These are phyloP conservation scores for Gossypium trilobum DNA, from an alignment of 441 rosid species.

Conservation along the genomic window DNA sequence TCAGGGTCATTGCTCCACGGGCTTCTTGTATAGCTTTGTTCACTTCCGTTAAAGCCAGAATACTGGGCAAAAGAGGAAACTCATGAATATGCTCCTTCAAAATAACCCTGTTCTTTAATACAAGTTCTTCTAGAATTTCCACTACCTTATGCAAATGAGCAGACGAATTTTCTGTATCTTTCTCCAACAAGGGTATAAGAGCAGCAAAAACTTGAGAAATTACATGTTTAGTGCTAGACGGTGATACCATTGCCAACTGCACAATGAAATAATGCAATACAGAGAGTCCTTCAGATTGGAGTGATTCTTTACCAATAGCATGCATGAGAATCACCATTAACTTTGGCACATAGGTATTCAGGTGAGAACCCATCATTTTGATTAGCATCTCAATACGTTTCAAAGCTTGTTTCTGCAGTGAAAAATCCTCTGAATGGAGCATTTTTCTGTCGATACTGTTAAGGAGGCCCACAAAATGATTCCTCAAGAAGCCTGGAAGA, in stretches of 20 bases:
- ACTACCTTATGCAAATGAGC: conserved; percentile 59
- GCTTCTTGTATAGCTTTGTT: conserved; percentile 94
- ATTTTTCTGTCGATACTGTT: conserved; percentile 89
- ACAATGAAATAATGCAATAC: conserved; percentile 76
- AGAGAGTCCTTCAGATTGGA: conserved; percentile 84
- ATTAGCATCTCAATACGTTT: conserved; percentile 86
- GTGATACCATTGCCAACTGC: conserved; percentile 68
- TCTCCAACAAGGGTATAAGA: conserved; percentile 88
- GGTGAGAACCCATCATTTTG: conserved; percentile 87
- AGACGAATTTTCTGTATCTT: conserved; percentile 53
- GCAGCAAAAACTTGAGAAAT: conserved; percentile 95
- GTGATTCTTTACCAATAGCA: conserved; percentile 76
- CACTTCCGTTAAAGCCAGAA: conserved; percentile 68
- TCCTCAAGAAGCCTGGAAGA: conserved; percentile 79
- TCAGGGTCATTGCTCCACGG: conserved; percentile 77
- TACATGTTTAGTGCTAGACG: conserved; percentile 82
- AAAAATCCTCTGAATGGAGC: conserved; percentile 76
- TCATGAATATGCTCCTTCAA: conserved; percentile 84
- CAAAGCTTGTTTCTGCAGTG: conserved; percentile 86
- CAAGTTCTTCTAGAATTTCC: conserved; percentile 84
- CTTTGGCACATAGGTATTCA: conserved; percentile 88
- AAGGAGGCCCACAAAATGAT: conserved; percentile 96
- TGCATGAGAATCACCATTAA: conserved; percentile 97
- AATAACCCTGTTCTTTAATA: conserved; percentile 64
- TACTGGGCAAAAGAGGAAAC: conserved; percentile 85